Evolutionary conservation across 768 basidiomycete species (phyloP), one percentile per base, ranked within the genome.

Genomic region (Serendipita vermifera): DNA sequence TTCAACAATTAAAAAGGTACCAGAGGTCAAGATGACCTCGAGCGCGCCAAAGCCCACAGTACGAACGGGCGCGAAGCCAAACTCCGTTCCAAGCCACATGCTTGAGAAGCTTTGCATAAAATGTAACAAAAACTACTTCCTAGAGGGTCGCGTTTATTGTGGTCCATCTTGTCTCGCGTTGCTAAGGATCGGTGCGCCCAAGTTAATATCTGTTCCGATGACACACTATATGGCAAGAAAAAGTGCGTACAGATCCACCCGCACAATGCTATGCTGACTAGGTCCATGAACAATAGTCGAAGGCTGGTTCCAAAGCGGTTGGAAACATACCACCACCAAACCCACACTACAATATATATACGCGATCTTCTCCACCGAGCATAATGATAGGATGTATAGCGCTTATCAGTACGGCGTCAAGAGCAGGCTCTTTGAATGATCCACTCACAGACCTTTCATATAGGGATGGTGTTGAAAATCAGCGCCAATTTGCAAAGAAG

Each of bases 401-500:
- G 46, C 46, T 5, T 51, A 51, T n/a, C 5, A 29, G 46, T 51
- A 29, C 20, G 46, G 9, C 29, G 9, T 15, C 46, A 51, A n/a
- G 5, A 2, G 20, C 46, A 20, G 9, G 4, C 3, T 9, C 46
- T 20, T 9, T 9, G 4, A n/a, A 20, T n/a, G 22, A 4, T n/a
- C n/a, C n/a, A n/a, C n/a, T n/a, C n/a, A n/a, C n/a, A n/a, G n/a
- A n/a, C n/a, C n/a, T n/a, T 1, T 9, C 29, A 26, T 26, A 5
- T 31, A 51, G 46, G 2, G 46, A 20, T 1, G 46, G 46, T 17
- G 46, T 84, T 3, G 83, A 85, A 65, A 60, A 69, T 36, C 74
- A 76, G 40, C 83, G 83, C 1, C 76, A 81, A 27, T 85, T 85
- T 59, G 71, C 65, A 3, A 62, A 71, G 35, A 60, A 73, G 3